These are phyloP conservation scores for Phialophora expanda DNA, from an alignment of 2,329 filamentous ascomycete species.

Conservation along the genomic window DNA sequence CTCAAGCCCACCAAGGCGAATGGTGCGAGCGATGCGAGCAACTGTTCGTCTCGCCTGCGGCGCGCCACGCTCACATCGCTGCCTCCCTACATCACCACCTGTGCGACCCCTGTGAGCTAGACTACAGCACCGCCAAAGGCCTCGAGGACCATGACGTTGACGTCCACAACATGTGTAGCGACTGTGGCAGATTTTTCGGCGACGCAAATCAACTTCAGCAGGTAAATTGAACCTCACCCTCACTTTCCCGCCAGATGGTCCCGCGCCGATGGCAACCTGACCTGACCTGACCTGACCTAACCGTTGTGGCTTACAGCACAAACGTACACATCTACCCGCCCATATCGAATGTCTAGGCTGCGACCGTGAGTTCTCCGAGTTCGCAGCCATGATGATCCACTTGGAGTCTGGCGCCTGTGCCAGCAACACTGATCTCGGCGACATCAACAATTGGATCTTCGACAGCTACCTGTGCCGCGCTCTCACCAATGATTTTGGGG, in stretches of 20 bases:
- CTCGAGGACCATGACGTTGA: conserved; percentile 1
- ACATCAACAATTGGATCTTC: conserved; percentile 26
- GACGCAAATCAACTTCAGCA: neutral
- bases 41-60: conserved; percentile 25
- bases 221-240: neutral
- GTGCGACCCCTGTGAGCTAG: neutral
- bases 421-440: conserved; percentile 15
- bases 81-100: neutral
- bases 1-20: conserved; percentile 24
- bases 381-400: conserved; percentile 41
- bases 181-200: neutral
- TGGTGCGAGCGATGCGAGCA: conserved; percentile 32
- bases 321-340: conserved; percentile 32
- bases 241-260: neutral
- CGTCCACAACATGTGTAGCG: conserved; percentile 4
- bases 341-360: conserved; percentile 37
- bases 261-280: neutral
- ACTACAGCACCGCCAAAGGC: neutral
- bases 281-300: neutral
- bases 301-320: conserved; percentile 31
- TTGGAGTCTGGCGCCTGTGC: conserved; percentile 40
- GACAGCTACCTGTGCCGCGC: conserved; percentile 3
- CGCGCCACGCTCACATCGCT: neutral
- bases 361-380: conserved; percentile 34
- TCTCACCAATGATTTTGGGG: conserved; percentile 7